A percentile compares a stretch with the other conserved stretches of the same genome.
Evolutionary conservation across 2,329 filamentous ascomycete species (phyloP).

Genomic region (Trichoderma citrinoviride): DNA sequence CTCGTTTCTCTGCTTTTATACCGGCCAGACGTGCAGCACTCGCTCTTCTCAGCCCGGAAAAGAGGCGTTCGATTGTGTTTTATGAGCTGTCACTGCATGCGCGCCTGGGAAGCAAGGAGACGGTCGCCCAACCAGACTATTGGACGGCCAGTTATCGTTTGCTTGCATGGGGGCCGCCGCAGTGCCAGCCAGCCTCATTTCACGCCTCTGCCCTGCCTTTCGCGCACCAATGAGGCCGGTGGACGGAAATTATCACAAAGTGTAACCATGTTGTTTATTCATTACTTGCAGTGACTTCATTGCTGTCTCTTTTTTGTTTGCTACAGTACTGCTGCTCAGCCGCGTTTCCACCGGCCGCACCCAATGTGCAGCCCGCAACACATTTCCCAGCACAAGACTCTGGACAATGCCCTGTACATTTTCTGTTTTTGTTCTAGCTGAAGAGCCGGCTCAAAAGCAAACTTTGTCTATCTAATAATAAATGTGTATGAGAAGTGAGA

Average conservation of each 20-base stretch:
- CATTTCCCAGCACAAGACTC: not conserved
- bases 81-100: constrained; percentile 16
- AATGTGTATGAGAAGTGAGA: constrained; percentile 7
- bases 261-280: not conserved
- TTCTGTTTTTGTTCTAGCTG: not conserved
- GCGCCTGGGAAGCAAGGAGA: constrained; percentile 12
- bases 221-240: not conserved
- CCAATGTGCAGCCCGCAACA: not conserved
- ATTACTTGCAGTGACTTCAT: not conserved
- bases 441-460: constrained; percentile 3
- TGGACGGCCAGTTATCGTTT: not conserved
- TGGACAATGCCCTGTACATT: not conserved
- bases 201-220: not conserved
- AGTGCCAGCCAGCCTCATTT: constrained; percentile 5
- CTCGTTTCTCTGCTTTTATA: not conserved
- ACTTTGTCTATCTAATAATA: constrained; percentile 17
- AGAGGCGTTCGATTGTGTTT: constrained; percentile 6
- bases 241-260: constrained; percentile 1
- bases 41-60: not conserved
- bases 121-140: not conserved
- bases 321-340: constrained; percentile 4
- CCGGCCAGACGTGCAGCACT: too few relatives aligned
- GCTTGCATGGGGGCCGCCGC: constrained; percentile 7
- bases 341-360: not conserved
- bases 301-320: not conserved